These are phyloP conservation scores for Yarrowia hollandica DNA, from an alignment of 805 yeast species.

Conservation along the genomic window DNA sequence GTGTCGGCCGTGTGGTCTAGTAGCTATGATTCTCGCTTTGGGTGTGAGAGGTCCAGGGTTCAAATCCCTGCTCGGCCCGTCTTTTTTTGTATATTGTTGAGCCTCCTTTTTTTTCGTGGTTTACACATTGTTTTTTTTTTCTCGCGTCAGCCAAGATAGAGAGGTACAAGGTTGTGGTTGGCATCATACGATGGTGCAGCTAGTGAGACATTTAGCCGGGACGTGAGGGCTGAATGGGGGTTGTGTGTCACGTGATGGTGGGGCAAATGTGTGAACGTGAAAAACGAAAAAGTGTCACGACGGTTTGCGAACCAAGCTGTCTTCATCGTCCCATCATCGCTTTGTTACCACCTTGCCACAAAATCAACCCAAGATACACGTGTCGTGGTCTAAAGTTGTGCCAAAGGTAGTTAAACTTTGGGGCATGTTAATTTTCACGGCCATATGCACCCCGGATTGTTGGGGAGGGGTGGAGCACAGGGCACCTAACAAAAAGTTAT, in stretches of 20 bases:
- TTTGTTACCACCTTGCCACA: no score
- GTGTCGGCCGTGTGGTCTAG: conserved; percentile 39
- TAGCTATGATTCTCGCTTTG: conserved; percentile 39
- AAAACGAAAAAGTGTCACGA: no score
- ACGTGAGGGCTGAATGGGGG: no score
- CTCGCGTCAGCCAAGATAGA: neutral
- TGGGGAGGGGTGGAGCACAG: conserved; percentile 1
- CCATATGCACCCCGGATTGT: conserved; percentile 28
- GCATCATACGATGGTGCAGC: conserved; percentile 15
- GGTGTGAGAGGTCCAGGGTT: conserved; percentile 40
- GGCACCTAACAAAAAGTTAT: no score
- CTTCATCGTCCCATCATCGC: no score
- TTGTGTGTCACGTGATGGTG: neutral
- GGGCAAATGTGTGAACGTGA: no score
- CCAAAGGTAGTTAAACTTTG: conserved; percentile 3
- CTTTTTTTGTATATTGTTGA: neutral
- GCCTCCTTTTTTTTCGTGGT: neutral
- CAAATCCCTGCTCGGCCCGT: conserved; percentile 40
- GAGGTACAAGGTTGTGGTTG: conserved; percentile 17
- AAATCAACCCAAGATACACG: no score
- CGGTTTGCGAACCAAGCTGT: no score
- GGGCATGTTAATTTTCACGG: conserved; percentile 16
- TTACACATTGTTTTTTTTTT: neutral
- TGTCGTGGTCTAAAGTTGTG: conserved; percentile 2
- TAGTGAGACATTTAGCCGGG: conserved; percentile 12